Evolutionary conservation across 2,329 filamentous ascomycete species (phyloP).

Genomic region (Cladosporium cucumerinum): DNA sequence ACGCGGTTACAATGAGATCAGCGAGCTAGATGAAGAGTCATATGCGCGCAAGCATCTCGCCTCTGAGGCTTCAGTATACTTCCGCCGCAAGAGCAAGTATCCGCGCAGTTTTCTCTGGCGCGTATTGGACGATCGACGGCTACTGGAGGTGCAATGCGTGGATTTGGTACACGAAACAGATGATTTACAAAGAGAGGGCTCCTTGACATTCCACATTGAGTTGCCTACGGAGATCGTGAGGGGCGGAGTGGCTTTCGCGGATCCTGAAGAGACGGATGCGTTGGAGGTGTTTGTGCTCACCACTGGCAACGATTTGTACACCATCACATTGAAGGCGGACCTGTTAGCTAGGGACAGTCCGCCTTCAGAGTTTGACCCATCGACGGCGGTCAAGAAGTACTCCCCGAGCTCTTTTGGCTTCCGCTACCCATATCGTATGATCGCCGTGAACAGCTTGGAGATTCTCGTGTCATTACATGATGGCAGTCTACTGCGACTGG

Average conservation of each 20-base stretch:
- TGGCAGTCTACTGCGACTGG: slow-evolving; percentile 70
- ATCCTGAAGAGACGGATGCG: slow-evolving; percentile 72
- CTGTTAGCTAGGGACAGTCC: slow-evolving; percentile 63
- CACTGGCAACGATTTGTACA: slow-evolving; percentile 74
- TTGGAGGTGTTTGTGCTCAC: slow-evolving; percentile 79
- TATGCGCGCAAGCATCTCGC: slow-evolving; percentile 74
- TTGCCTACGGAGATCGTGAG: slow-evolving; percentile 78
- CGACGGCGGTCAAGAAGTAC: slow-evolving; percentile 72
- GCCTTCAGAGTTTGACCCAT: slow-evolving; percentile 68
- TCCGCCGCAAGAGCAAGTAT: slow-evolving; percentile 69
- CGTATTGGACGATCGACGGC: slow-evolving; percentile 72
- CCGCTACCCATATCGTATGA: slow-evolving; percentile 75
- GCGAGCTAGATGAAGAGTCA: slow-evolving; percentile 62
- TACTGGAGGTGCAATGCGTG: slow-evolving; percentile 77
- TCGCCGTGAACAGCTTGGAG: slow-evolving; percentile 69
- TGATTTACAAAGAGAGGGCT: slow-evolving; percentile 42
- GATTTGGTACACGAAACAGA: slow-evolving; percentile 67
- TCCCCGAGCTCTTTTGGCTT: slow-evolving; percentile 70
- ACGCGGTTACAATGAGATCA: slow-evolving; percentile 38
- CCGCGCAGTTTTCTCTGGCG: slow-evolving; percentile 91
- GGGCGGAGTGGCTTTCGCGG: slow-evolving; percentile 77
- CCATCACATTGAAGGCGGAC: slow-evolving; percentile 76
- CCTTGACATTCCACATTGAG: slow-evolving; percentile 71
- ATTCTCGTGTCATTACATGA: slow-evolving; percentile 79
- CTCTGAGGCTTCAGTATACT: slow-evolving; percentile 76